Base-by-base conservation (phyloP, 2,329 filamentous ascomycete genomes). In the Cytospora schulzeri region DNA sequence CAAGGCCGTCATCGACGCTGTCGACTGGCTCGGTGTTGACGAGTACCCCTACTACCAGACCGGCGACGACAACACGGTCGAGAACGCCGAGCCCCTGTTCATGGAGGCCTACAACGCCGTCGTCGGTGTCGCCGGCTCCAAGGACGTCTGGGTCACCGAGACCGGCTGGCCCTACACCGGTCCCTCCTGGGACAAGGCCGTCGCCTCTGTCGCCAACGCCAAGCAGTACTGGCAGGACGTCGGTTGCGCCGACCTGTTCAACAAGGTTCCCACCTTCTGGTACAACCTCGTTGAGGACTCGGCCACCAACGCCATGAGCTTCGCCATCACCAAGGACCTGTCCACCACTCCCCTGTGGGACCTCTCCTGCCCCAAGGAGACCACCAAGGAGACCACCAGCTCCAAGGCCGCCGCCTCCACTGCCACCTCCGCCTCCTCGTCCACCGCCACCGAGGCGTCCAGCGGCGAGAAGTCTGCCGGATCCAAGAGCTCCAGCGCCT, bases 121-220 rank as follows among this genome's bases (percentile, higher is more conserved):
- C 38, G 76, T 83, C 67, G 77, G 74, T 19, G 88, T 81, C 53
- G 82, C 85, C 41, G 79, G 82, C 41, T 85, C 85, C 73, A 94
- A 93, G 83, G 81, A 85, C 22, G 85, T 96, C 70, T 95, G 91
- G 91, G 84, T 96, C 68, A 95, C 92, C 33, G 92, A 96, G 83
- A 94, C 91, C n/a, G 93, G 92, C 70, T 95, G 91, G 87, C 92
- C 93, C 57, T 86, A 93, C 61, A 86, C 82, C 71, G 93, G 92
- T 62, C 78, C 84, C 69, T 82, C 79, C 2, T 78, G 83, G 67
- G 88, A 87, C 70, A 73, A 85, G 60, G 91, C 86, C 52, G 82
- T 89, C 14, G 81, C 93, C 8, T 88, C 81, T 41, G 68, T 79
- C 38, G 79, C 83, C 61, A 93, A 93, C 73, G 91, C 93, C 54